Conservation (phyloP, 768 basidiomycete genomes). For the Mycena capillaripes region DNA sequence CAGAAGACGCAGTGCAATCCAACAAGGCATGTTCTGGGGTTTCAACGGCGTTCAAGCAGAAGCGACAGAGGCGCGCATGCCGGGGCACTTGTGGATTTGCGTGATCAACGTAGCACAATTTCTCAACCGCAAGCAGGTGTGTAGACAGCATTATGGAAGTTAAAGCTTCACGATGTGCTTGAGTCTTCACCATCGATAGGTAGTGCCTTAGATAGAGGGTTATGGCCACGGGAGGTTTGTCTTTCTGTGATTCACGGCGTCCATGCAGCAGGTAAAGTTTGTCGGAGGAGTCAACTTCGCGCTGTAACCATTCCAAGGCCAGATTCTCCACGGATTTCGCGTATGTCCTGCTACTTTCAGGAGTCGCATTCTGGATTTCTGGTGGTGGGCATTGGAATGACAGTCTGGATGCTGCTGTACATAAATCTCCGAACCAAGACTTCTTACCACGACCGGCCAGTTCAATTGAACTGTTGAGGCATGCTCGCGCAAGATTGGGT, state of each 20-base stretch:
- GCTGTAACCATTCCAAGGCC: slow-evolving; percentile 6
- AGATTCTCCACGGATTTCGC: not conserved
- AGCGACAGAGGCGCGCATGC: too few relatives aligned
- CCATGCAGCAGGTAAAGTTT: not conserved
- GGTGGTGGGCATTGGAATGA: slow-evolving; percentile 8
- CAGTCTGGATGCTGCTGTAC: not conserved
- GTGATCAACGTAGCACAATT: too few relatives aligned
- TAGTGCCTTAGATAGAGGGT: not conserved
- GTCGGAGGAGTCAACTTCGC: not conserved
- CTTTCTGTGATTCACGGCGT: not conserved
- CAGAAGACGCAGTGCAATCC: too few relatives aligned
- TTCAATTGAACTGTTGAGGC: too few relatives aligned
- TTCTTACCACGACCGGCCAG: too few relatives aligned
- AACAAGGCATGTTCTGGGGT: too few relatives aligned
- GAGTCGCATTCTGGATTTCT: not conserved
- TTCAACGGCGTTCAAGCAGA: too few relatives aligned
- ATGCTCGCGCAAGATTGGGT: too few relatives aligned
- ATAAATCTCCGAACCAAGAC: slow-evolving; percentile 7
- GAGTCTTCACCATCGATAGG: not conserved
- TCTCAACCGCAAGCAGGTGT: not conserved
- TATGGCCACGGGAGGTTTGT: not conserved
- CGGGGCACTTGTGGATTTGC: too few relatives aligned
- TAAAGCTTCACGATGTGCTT: not conserved
- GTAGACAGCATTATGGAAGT: not conserved
- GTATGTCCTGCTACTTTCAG: not conserved